These are phyloP conservation scores for Aspergillus ochraceoroseus DNA, from an alignment of 2,329 filamentous ascomycete species.

Conservation along the genomic window DNA sequence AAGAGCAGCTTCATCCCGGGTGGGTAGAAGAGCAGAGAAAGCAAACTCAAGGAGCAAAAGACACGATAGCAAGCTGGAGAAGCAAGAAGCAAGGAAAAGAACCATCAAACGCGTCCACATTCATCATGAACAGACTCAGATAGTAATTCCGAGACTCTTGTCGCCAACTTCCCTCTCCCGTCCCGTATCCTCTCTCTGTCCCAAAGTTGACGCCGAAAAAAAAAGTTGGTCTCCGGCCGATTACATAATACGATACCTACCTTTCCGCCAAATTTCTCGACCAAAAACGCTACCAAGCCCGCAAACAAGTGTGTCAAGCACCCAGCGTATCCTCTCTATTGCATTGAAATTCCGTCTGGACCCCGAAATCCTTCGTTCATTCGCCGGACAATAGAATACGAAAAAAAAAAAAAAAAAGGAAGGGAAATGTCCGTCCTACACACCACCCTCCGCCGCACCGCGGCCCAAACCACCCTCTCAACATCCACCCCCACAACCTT, in stretches of 20 bases:
- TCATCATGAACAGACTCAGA: conserved; percentile 22
- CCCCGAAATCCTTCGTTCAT: too few species aligned
- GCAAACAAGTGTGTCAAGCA: not conserved
- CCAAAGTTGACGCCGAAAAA: too few species aligned
- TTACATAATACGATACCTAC: conserved; percentile 34
- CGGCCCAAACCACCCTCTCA: conserved; percentile 24
- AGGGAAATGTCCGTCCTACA: conserved; percentile 41
- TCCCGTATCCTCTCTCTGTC: conserved; percentile 10
- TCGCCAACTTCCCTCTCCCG: not conserved
- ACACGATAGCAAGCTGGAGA: conserved; percentile 8
- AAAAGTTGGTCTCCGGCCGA: conserved; percentile 22
- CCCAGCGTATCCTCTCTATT: conserved; percentile 10
- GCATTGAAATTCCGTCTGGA: too few species aligned
- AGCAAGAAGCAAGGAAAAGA: conserved; percentile 5
- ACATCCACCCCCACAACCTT: conserved; percentile 35
- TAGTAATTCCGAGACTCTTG: not conserved
- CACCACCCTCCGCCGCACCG: conserved; percentile 35
- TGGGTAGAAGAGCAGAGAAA: conserved; percentile 2
- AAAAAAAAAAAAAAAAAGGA: too few species aligned
- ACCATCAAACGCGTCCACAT: conserved; percentile 11
- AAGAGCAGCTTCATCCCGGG: conserved; percentile 33
- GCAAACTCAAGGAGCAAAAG: conserved; percentile 15
- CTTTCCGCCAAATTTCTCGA: conserved; percentile 31
- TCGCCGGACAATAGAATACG: too few species aligned
- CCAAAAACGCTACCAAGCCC: conserved; percentile 19